Base-by-base conservation (phyloP, 2,329 filamentous ascomycete genomes). In the Trichoderma sp. region DNA sequence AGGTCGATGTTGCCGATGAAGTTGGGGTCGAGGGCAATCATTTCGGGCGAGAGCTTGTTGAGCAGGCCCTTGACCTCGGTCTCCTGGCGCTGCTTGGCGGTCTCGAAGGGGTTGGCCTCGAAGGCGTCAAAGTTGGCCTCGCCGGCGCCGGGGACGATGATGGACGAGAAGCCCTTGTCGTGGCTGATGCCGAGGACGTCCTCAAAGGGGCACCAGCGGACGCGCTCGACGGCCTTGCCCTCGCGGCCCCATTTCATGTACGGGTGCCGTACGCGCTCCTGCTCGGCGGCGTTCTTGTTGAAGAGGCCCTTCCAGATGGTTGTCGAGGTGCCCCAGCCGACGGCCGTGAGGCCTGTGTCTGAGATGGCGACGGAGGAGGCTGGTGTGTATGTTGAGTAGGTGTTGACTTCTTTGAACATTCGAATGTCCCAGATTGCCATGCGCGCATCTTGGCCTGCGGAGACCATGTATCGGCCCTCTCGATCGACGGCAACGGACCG, bases 381-480 rank as follows among this genome's bases (percentile, higher is more conserved):
- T 0, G 96, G 96, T 72, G 93, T 90, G 51, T 91, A 89, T 43
- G 94, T 93, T 74, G 91, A 93, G 83, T 98, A 98, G 76, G 88
- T 93, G 83, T 96, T 93, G 30, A 99, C 92, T 79, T 97, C 94
- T 76, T 92, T 94, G 85, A 97, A 96, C 88, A 94, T 97, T 57
- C 95, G 90, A 74, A 98, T 91, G 80, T 98, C 95, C 94, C 95
- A 98, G 14, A 97, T 91, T n/a, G 92, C 90, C 92, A 97, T 97
- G 79, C 92, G 93, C 75, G 90, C 86, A 80, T 98, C 95, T 79
- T 97, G 94, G 1, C 95, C 95, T 0, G 93, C 91, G 4, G 94
- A 94, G 12, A 97, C 94, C 95, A 98, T 98, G 83, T 98, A 99
- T 71, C 92, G 90, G 26, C 96, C 96, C 80, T 95, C 93, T 73